phyloP scores from a whole-genome alignment of 768 basidiomycete genomes.

The Kwoniella shandongensis region DNA sequence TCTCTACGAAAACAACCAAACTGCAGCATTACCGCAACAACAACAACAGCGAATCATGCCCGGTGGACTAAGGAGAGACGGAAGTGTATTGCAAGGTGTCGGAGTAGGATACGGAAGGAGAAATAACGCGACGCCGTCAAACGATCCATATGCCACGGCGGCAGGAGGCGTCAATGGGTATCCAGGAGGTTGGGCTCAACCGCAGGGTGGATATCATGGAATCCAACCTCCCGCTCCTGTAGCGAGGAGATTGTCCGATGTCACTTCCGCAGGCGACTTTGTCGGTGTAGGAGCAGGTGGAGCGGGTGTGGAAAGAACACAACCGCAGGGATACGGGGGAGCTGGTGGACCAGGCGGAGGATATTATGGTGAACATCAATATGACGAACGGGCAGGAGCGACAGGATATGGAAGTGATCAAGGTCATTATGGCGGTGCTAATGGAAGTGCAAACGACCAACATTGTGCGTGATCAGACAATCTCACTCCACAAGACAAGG shows the following conservation, averaged over 20 bases:
- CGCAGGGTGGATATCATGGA: conserved; percentile 10
- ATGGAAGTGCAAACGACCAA: conserved; percentile 6
- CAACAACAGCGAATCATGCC: conserved; percentile 7
- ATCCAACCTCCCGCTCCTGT: conserved; percentile 9
- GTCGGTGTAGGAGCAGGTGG: conserved; percentile 45
- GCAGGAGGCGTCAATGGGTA: conserved; percentile 15
- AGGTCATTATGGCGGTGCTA: conserved; percentile 16
- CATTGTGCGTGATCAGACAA: conserved; percentile 1
- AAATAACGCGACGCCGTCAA: conserved; percentile 10
- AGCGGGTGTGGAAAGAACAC: conserved; percentile 29
- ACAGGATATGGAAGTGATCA: conserved; percentile 16
- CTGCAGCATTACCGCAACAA: not conserved
- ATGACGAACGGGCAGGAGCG: conserved; percentile 1
- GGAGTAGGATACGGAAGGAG: conserved; percentile 44
- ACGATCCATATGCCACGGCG: conserved; percentile 19
- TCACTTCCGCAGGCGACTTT: conserved; percentile 35
- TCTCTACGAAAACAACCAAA: conserved; percentile 30
- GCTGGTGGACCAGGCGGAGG: conserved; percentile 9
- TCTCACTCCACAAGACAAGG: not conserved
- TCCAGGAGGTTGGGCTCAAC: conserved; percentile 10
- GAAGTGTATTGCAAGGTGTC: conserved; percentile 27
- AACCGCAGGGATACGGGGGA: conserved; percentile 7
- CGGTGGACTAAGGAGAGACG: conserved; percentile 30
- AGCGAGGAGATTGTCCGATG: conserved; percentile 23
- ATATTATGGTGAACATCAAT: conserved; percentile 24